Base-by-base conservation (phyloP, 2,329 filamentous ascomycete genomes). In the Exophiala alcalophila region DNA sequence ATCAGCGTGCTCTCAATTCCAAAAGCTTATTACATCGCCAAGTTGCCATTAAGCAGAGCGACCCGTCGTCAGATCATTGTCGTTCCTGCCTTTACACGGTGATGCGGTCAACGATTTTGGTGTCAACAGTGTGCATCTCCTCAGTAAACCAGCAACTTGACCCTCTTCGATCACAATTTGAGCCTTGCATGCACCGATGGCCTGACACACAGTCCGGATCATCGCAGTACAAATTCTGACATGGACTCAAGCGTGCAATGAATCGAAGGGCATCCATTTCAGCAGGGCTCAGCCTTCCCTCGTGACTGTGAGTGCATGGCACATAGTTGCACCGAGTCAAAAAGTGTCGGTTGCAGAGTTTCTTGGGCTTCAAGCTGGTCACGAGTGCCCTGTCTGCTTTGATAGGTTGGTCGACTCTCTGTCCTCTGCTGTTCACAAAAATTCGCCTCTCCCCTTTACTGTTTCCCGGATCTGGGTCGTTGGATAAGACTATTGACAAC, bases 271-370 rank as follows among this genome's bases (percentile, higher is more conserved):
- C 60, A 10, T 49, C 50, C 3, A 56, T 40, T 21, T 63, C 49
- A 12, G 47, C 44, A 0, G 19, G 31, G 15, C 14, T 52, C 15
- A 64, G 47, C 18, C 32, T 47, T 4, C 39, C 47, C 1, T 49
- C 51, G 39, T 67, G 64, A 2, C 50, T 41, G 26, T 65, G 55
- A 2, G 27, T 37, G 28, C 65, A 67, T 1, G 34, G 21, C 11
- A 40, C 19, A 25, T 47, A 56, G 3, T 40, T 15, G 31, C 58
- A 60, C 2, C 20, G 34, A 0, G 57, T 59, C 10, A 61, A 35
- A 3, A 67, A 54, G 34, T 65, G 60, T 7, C 36, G 51, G 36
- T 66, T 65, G 53, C 64, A 66, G 12, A 63, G 49, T 25, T 60
- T 66, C 5, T 41, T 49, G 14, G 34, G 26, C 34, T 60, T 65